A percentile compares a stretch with the other conserved stretches of the same genome.
These are phyloP conservation scores for Haplosporangium sp. DNA, from an alignment of 371 early-diverging fungal genomes.

Conservation along the genomic window DNA sequence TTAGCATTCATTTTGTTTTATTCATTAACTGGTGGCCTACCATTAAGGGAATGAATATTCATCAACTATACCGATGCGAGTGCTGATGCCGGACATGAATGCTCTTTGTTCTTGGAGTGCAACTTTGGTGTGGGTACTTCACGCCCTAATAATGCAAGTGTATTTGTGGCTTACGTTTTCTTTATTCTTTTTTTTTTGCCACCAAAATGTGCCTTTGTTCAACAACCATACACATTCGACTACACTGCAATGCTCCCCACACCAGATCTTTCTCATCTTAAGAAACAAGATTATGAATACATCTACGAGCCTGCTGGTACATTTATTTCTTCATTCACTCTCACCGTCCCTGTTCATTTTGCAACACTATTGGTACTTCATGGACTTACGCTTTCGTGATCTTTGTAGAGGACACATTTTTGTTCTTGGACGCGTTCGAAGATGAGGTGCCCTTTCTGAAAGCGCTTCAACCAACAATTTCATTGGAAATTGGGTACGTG, in stretches of 20 bases:
- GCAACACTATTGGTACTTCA: not conserved
- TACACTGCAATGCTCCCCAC: slow-evolving; percentile 70
- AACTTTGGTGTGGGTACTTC: not conserved
- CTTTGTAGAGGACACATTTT: slow-evolving; percentile 89
- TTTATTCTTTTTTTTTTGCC: not conserved
- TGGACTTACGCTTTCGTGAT: not conserved
- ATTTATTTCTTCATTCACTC: no score
- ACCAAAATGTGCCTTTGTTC: not conserved
- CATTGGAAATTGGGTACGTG: slow-evolving; percentile 87
- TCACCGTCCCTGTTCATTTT: not conserved
- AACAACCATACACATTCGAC: not conserved
- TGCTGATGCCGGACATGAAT: slow-evolving; percentile 48
- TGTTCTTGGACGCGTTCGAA: slow-evolving; percentile 93
- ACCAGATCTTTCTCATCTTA: slow-evolving; percentile 81
- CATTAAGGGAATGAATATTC: not conserved
- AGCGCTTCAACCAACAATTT: slow-evolving; percentile 68
- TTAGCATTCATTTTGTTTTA: not conserved
- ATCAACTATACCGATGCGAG: slow-evolving; percentile 40
- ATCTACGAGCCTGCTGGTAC: slow-evolving; percentile 93
- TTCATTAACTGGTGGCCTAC: not conserved
- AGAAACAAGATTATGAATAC: slow-evolving; percentile 67
- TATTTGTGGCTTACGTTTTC: not conserved
- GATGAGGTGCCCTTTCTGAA: slow-evolving; percentile 69
- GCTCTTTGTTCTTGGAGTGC: not conserved
- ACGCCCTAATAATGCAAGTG: not conserved